Base-by-base conservation (phyloP, 805 yeast genomes). In the Brettanomyces sp. region DNA sequence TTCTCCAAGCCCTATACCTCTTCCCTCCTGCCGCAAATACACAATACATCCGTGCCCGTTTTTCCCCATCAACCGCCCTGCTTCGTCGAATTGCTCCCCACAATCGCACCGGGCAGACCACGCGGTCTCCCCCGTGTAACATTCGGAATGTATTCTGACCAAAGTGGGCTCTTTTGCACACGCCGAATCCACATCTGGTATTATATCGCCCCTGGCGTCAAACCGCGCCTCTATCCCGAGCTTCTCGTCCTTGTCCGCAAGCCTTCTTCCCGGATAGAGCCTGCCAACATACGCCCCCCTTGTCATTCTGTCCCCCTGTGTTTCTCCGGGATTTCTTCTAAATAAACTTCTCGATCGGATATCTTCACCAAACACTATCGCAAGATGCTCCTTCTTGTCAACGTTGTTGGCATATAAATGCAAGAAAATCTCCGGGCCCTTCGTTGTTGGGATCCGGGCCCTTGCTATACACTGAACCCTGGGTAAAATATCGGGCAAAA, bases 71-170 rank as follows among this genome's bases (percentile, higher is more conserved):
- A 88, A 64, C 51, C 95, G 74, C 7, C 97, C 99, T 2, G 98
- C 98, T 65, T 95, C 96, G 64, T 93, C 97, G 57, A 93, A 86
- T 68, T 93, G 99, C 65, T 93, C 99, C 21, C 99, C 99, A 67
- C 99, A 93, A 65, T 93, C 99, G 65, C 99, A 93, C 46, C 99
- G 76, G 1, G 99, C 98, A 48, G 91, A 80, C 99, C 99, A 93
- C 8, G 97, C 98, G 1, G 97, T 93, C 61, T 93, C 99, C 3
- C 99, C 99, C 0, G 99, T 93, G 68, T 91, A 93, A 65, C 99
- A 93, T 62, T 93, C 99, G 3, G 95, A 85, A 61, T 93, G 99
- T 53, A 93, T 89, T 49, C 99, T 73, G 4, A 85, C 95, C 51
- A 91, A 65, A 1, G 82, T 80, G 3, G 80, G 74, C 18, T 70